Evolutionary conservation across 2,329 filamentous ascomycete species (phyloP), one percentile per base, ranked within the genome.

Genomic region (Aspergillus sp.): DNA sequence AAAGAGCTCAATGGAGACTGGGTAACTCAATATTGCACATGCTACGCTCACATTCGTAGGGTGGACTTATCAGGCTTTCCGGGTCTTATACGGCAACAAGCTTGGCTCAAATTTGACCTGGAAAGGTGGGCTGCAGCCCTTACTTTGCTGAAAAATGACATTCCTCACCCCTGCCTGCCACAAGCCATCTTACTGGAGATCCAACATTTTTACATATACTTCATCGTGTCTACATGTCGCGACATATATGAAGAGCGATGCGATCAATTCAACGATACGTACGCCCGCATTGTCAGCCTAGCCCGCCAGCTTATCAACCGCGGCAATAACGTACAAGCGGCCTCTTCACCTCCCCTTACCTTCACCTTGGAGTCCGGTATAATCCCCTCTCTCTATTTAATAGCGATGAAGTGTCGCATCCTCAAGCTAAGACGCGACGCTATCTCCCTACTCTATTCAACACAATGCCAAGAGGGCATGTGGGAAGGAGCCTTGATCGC

Each of bases 401-500:
- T 23, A 16, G 41, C 49, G 13, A 25, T 41, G 9, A 51, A 51
- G 19, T 51, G 43, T 31, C 49, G 49, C 6, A 20, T 29, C 20
- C 20, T 19, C 4, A 13, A 11, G 11, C 16, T 36, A 6, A 20
- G 49, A 31, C 31, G 13, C n/a, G 20, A 29, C 19, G 49, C 49
- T 21, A 51, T 46, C n/a, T 46, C 43, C 11, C 16, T 51, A 3
- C 20, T 51, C 3, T 13, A 31, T 13, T 17, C 10, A 9, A 46
- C 31, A 20, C 16, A 17, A 6, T 51, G 49, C 13, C 49, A 51
- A 10, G 49, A 51, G 25, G 49, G 49, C 6, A 51, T 51, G 49
- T 51, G 49, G 49, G 49, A 51, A 32, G 41, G 41, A 11, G 17
- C 49, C 23, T 16, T 51, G 21, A 51, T 51, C 10, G 49, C 42